Base-by-base conservation (phyloP, 2,329 filamentous ascomycete genomes). In the Penicillium sp. region DNA sequence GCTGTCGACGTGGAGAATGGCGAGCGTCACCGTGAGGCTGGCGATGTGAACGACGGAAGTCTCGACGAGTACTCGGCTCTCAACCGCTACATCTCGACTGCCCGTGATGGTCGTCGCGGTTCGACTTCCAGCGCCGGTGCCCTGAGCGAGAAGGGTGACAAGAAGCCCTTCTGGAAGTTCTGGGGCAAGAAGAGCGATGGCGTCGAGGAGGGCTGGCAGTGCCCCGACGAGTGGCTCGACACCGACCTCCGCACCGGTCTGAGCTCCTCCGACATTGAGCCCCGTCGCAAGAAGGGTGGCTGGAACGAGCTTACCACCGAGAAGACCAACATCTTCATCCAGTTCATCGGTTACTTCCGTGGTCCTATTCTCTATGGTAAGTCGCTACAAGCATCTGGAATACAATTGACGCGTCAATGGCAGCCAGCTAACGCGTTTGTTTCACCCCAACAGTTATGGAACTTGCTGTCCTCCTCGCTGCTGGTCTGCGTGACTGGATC, bases 341-440 rank as follows among this genome's bases (percentile, higher is more conserved):
- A 87, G 71, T 87, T 87, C 71, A 69, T 87, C 55, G 76, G 79
- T 63, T 87, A 84, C 73, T 87, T 87, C 77, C 80, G 73, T 53
- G 84, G 84, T 59, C 84, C 84, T 48, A 83, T 87, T 73, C 80
- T 87, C 49, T 87, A 87, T 69, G 82, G 83, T 86, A 75, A 63
- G 80, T 68, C 53, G 46, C 36, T 25, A 18, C 29, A 30, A 27
- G 26, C 15, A 35, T 23, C n/a, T 23, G 1, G 2, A n/a, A n/a
- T 20, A 2, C 25, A 19, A 19, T 37, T 34, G 36, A 40, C 34
- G 31, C 32, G 29, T 45, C 26, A 30, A 15, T 26, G 30, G 37
- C 25, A 32, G 34, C 25, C 34, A 29, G 17, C 41, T 54, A 37
- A 53, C 44, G 20, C 23, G 36, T 42, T 3, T 27, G 10, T 29